Base-by-base conservation (phyloP, 2,329 filamentous ascomycete genomes). In the Colletotrichum sp. region DNA sequence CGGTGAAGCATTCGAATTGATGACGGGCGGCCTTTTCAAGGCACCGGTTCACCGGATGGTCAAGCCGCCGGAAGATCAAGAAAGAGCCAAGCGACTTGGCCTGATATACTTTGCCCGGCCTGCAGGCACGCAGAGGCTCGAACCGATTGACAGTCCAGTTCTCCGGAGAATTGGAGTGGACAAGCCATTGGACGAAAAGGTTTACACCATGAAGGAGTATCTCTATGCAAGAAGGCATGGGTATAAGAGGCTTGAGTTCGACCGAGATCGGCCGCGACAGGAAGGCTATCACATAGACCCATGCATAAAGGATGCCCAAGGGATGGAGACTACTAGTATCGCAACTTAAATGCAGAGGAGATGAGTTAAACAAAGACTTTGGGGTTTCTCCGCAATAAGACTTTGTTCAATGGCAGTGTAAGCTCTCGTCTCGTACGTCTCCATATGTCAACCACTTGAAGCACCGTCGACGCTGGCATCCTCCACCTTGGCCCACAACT, bases 81-180 rank as follows among this genome's bases (percentile, higher is more conserved):
- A 79, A 15, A 73, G 80, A 15, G 78, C 79, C 7, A 77, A 81
- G 28, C 80, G 83, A 16, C 75, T 82, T 30, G 83, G 82, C 4
- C 72, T 85, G 10, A 80, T 84, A 18, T 85, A 85, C 67, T 84
- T 85, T 64, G 80, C 79, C 8, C 76, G 84, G 34, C 84, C 83
- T 8, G 79, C 81, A 13, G 78, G 82, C 28, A 71, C 77, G 3
- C 30, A 64, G 34, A 24, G 36, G 6, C 57, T 55, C 7, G 30
- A 43, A 4, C 16, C 55, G 7, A n/a, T 72, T 36, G 28, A 68
- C 28, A 69, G 65, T 7, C 65, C 36, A 1, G 6, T 72, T 21
- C 64, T 68, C 15, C n/a, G 18, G 21, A 63, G 21, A 21, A 28
- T 63, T 9, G 21, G 21, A 10, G 26, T 55, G 18, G 13, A 32